These are phyloP conservation scores for Geoglossum cookeanum DNA, from an alignment of 2,329 filamentous ascomycete species.

Conservation along the genomic window DNA sequence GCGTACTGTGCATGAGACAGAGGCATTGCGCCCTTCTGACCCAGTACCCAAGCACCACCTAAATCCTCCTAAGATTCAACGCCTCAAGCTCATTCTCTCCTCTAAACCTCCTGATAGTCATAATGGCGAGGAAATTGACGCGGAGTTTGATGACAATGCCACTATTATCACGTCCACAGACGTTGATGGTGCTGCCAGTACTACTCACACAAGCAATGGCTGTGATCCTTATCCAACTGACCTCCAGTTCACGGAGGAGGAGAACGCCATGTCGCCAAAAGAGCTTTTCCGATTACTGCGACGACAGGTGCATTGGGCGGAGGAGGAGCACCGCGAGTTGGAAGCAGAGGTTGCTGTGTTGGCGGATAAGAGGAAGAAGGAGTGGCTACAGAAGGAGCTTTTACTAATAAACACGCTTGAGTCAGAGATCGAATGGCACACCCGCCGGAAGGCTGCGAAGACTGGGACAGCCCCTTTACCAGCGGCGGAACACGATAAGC, in stretches of 20 bases:
- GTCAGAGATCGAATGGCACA: slow-evolving; percentile 30
- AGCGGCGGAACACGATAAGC: neutral
- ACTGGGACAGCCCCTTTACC: neutral
- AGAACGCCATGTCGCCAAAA: slow-evolving; percentile 45
- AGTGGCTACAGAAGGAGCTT: slow-evolving; percentile 67
- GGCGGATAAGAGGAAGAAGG: slow-evolving; percentile 46
- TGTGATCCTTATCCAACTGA: slow-evolving; percentile 31
- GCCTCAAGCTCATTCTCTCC: slow-evolving; percentile 24
- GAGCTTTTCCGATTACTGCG: slow-evolving; percentile 43
- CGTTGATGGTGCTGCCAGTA: neutral
- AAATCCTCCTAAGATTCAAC: slow-evolving; percentile 26
- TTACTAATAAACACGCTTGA: slow-evolving; percentile 60
- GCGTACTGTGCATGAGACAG: slow-evolving; percentile 95
- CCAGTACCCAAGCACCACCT: slow-evolving; percentile 47
- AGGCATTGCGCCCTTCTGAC: slow-evolving; percentile 62
- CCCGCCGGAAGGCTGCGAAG: neutral
- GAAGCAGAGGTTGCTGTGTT: slow-evolving; percentile 44
- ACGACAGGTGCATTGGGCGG: slow-evolving; percentile 53
- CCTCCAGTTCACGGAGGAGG: slow-evolving; percentile 42
- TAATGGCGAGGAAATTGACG: slow-evolving; percentile 16
- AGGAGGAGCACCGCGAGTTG: slow-evolving; percentile 44
- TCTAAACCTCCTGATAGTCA: slow-evolving; percentile 13
- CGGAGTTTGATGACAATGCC: slow-evolving; percentile 4
- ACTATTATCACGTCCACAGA: slow-evolving; percentile 2
- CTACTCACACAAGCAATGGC: neutral